These are phyloP conservation scores for Pseudonitzschia multiseries DNA, from an alignment of 108 stramenopile species.

Conservation along the genomic window DNA sequence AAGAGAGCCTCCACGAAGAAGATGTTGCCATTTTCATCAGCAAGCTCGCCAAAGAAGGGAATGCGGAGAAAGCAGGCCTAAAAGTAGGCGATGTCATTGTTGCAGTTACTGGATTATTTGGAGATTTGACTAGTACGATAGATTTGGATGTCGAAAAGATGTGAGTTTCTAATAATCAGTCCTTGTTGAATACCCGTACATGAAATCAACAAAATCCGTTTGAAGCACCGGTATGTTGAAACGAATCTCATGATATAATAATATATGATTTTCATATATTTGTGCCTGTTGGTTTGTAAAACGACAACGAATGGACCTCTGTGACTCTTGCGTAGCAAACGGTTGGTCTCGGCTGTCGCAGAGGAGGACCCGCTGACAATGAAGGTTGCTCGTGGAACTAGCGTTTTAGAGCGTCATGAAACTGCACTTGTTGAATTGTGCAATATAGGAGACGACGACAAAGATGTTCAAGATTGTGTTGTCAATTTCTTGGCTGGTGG, in stretches of 20 bases:
- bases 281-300: not conserved
- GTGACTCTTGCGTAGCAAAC: constrained; percentile 26
- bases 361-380: constrained; percentile 48
- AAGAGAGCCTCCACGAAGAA: constrained; percentile 66
- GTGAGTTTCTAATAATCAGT: constrained; percentile 31
- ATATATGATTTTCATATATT: too few species aligned
- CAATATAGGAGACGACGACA: constrained; percentile 30
- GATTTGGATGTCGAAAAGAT: constrained; percentile 53
- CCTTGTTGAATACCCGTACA: not conserved
- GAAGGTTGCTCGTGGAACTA: constrained; percentile 49
- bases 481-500: constrained; percentile 26
- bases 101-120: constrained; percentile 60
- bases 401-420: constrained; percentile 68
- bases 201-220: not conserved
- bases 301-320: not conserved
- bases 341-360: constrained; percentile 45
- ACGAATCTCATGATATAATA: too few species aligned
- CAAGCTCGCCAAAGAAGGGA: constrained; percentile 56
- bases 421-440: constrained; percentile 69
- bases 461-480: constrained; percentile 47
- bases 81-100: constrained; percentile 78
- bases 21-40: constrained; percentile 73
- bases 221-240: too few species aligned
- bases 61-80: constrained; percentile 61
- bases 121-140: constrained; percentile 40